Conservation (phyloP, 202 grass and related monocot genomes). For the Hordeum pubiflorum region DNA sequence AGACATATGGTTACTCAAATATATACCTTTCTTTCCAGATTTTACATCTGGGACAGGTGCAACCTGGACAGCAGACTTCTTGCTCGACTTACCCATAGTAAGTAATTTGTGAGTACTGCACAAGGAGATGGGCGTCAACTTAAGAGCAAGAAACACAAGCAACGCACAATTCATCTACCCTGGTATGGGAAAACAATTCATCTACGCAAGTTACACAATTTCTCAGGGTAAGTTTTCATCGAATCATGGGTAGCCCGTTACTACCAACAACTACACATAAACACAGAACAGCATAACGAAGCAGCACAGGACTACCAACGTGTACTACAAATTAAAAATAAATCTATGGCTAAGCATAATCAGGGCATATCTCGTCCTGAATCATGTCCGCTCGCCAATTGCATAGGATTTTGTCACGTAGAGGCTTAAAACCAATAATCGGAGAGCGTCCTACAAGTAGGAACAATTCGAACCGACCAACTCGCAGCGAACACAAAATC, state of each 20-base stretch:
- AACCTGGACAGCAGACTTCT: constrained; percentile 51
- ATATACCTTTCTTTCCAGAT: constrained; percentile 63
- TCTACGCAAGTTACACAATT: not conserved
- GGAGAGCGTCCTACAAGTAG: not conserved
- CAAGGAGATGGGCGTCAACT: not conserved
- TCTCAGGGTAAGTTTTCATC: not conserved
- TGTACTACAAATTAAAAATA: not conserved
- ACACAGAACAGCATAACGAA: not conserved
- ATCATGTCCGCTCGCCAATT: not conserved
- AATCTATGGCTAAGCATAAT: not conserved
- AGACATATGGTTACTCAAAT: not conserved
- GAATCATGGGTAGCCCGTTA: not conserved
- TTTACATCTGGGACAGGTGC: constrained; percentile 27
- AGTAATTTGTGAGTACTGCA: constrained; percentile 7
- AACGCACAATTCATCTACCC: not conserved
- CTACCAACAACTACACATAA: not conserved
- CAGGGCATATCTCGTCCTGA: not conserved
- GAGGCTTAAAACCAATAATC: not conserved
- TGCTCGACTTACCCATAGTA: constrained; percentile 62
- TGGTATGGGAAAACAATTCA: not conserved
- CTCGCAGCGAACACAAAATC: not conserved
- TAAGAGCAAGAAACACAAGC: not conserved
- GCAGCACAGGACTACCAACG: not conserved
- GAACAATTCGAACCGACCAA: not conserved
- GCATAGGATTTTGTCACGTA: not conserved